Base-by-base conservation (phyloP, 139 green algal species). In the Chlamydomonas sp. region DNA sequence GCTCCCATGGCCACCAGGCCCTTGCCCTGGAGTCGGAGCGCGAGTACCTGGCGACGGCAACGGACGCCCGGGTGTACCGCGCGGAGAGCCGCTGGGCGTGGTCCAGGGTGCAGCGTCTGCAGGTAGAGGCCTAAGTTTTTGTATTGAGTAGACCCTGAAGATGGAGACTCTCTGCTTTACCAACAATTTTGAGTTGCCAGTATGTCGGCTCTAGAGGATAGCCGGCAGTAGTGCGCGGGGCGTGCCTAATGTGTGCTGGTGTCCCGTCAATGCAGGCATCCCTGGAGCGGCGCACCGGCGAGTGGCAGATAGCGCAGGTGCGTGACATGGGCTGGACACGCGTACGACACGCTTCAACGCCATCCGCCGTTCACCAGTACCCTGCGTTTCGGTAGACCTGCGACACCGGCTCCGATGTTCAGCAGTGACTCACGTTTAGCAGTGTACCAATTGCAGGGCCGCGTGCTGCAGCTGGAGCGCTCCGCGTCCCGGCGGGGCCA, bases 231-330 rank as follows among this genome's bases (percentile, higher is more conserved):
- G 31, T 49, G 31, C 31, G 31, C 31, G 31, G 31, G 31, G 31
- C 31, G 31, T 49, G 31, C 31, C 31, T 49, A 49, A 49, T 49
- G 31, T 49, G 31, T 49, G 31, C 31, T 49, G 31, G 31, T 49
- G 31, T 49, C 31, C 31, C 31, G 31, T 49, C 31, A 49, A 49
- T 49, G 31, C 31, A 49, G 74, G 74, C 73, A 8, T 84, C 87
- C 4, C 71, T 93, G 16, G 90, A 93, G 79, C 63, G 80, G 66
- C 67, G 84, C 17, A 90, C 88, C 7, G 58, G 64, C n/a, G 84
- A 90, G 66, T 90, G 84, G 84, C 83, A 93, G 68, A 67, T 88
- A 2, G 84, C 75, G 7, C 75, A 88, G 84, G 84, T 82, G 63
- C 4, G 75, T 68, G 59, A 71, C 10, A 10, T 71, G 66, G 10